A percentile compares a stretch with the other conserved stretches of the same genome.
phyloP scores from a whole-genome alignment of 495 filamentous ascomycete species.

The Neurospora intermedia region DNA sequence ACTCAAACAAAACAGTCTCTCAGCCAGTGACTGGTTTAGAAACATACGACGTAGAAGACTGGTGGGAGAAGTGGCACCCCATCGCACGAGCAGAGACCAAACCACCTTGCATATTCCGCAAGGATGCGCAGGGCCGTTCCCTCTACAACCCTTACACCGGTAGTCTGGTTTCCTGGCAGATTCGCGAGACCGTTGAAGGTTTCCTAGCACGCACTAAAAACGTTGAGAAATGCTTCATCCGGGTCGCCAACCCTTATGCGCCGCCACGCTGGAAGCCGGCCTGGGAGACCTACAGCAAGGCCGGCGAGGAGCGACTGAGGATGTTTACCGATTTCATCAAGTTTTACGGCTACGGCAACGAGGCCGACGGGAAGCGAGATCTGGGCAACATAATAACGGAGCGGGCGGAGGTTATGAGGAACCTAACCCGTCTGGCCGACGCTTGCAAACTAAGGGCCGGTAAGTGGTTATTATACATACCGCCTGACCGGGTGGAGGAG shows the following conservation, averaged over 20 bases:
- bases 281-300: conserved; percentile 18
- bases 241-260: conserved; percentile 45
- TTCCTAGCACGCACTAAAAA: conserved; percentile 45
- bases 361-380: background rate
- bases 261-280: conserved; percentile 12
- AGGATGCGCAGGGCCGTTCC: background rate
- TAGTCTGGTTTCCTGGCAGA: conserved; percentile 34
- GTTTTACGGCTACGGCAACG: background rate
- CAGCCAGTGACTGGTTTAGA: conserved; percentile 21
- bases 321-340: conserved; percentile 24
- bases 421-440: conserved; percentile 45
- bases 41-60: conserved; percentile 28
- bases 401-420: conserved; percentile 37
- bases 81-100: background rate
- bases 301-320: conserved; percentile 26
- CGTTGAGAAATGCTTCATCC: conserved; percentile 30
- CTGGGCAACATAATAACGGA: conserved; percentile 38
- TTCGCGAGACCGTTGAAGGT: conserved; percentile 45
- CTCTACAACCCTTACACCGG: conserved; percentile 37
- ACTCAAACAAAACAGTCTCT: conserved; percentile 28
- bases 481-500: conserved; percentile 42
- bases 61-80: conserved; percentile 22
- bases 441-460: conserved; percentile 14
- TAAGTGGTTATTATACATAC: conserved; percentile 74
- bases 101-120: background rate